A percentile compares a stretch with the other conserved stretches of the same genome.
These are phyloP conservation scores for Cicer yamashitae DNA, from an alignment of 306 rosid genomes.

Conservation along the genomic window DNA sequence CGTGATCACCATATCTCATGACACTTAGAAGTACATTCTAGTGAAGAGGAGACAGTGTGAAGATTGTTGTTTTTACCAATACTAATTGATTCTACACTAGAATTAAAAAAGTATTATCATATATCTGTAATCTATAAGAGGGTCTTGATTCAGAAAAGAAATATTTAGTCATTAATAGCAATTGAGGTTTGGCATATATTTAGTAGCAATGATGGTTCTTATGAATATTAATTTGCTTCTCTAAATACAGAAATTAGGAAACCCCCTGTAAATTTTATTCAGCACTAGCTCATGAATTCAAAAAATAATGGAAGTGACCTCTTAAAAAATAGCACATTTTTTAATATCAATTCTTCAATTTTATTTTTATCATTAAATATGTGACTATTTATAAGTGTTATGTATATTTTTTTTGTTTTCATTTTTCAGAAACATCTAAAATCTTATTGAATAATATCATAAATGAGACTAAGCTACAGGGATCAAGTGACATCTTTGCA, in stretches of 20 bases:
- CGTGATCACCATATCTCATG: not conserved
- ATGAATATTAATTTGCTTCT: slow-evolving; percentile 16
- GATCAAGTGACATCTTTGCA: slow-evolving; percentile 18
- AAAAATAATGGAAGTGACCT: not conserved
- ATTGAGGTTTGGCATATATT: slow-evolving; percentile 20
- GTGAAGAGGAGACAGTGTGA: slow-evolving; percentile 19
- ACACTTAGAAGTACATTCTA: not conserved
- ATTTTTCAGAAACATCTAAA: no score
- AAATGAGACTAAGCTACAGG: slow-evolving; percentile 19
- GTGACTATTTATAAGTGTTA: no score
- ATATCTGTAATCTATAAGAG: not conserved
- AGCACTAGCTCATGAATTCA: not conserved
- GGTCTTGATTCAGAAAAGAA: not conserved
- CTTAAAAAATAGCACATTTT: slow-evolving; percentile 3
- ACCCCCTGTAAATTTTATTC: not conserved
- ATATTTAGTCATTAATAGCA: slow-evolving; percentile 4
- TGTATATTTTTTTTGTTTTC: no score
- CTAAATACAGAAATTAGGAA: slow-evolving; percentile 15
- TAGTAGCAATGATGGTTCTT: slow-evolving; percentile 4
- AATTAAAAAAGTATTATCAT: not conserved
- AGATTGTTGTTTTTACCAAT: not conserved
- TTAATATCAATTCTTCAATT: not conserved
- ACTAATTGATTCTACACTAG: not conserved
- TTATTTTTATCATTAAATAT: not conserved
- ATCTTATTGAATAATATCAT: not conserved